These are phyloP conservation scores for Aspergillus sp. DNA, from an alignment of 2,329 filamentous ascomycete genomes.

Conservation along the genomic window DNA sequence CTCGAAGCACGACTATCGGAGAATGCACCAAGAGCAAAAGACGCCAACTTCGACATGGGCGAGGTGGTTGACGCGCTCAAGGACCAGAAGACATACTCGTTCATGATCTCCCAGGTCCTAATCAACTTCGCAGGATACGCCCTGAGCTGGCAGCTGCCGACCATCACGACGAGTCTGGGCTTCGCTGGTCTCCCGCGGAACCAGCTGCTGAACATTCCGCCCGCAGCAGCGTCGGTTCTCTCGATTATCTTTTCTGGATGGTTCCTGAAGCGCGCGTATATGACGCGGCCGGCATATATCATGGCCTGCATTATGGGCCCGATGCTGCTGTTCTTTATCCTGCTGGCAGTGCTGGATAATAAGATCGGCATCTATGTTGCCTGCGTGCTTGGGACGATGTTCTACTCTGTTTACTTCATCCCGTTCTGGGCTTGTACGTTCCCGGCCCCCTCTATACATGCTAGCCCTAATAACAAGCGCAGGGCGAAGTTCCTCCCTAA, in stretches of 20 bases:
- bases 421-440: conserved; percentile 18
- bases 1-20: conserved; percentile 14
- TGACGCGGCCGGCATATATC: conserved; percentile 15
- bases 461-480: neutral
- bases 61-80: conserved; percentile 13
- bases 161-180: conserved; percentile 16
- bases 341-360: conserved; percentile 2
- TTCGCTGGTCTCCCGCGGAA: conserved; percentile 16
- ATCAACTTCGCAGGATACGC: conserved; percentile 17
- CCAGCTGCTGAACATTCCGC: conserved; percentile 14
- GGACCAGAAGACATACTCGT: conserved; percentile 13
- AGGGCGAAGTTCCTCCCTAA: conserved; percentile 8
- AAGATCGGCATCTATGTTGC: conserved; percentile 14
- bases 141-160: conserved; percentile 14
- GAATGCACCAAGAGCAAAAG: conserved; percentile 9
- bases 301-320: conserved; percentile 13
- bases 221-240: conserved; percentile 8
- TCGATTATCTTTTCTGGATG: conserved; percentile 14
- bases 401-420: conserved; percentile 15
- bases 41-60: conserved; percentile 10
- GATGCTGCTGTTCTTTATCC: conserved; percentile 13
- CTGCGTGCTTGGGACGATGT: conserved; percentile 17
- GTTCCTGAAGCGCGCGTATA: conserved; percentile 13
- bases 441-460: neutral
- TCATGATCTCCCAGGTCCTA: conserved; percentile 16